phyloP scores from a whole-genome alignment of 2,329 filamentous ascomycete species.

The Lachnellula subtilissima region DNA sequence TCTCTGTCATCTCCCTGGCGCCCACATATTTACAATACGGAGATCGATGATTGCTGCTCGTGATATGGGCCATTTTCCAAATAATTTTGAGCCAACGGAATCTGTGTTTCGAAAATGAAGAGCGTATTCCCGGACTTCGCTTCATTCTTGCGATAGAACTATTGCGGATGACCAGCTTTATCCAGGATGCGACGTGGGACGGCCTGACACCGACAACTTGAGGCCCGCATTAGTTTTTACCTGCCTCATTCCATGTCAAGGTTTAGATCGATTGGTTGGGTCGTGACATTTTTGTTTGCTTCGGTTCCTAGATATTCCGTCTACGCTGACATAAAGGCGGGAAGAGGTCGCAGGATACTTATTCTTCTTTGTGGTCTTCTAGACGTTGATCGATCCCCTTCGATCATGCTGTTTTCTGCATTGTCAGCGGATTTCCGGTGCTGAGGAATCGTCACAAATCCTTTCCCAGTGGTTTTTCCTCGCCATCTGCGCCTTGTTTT shows the following conservation, averaged over 20 bases:
- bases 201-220: too few relatives aligned
- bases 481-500: neutral
- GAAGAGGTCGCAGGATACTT: neutral
- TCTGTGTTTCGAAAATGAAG: neutral
- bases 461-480: neutral
- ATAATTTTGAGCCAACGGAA: too few relatives aligned
- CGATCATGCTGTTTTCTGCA: neutral
- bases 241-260: neutral
- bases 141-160: too few relatives aligned
- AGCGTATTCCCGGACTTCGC: neutral
- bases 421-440: neutral
- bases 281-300: neutral
- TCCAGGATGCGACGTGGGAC: too few relatives aligned
- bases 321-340: neutral
- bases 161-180: too few relatives aligned
- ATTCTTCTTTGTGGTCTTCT: neutral
- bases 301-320: neutral
- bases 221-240: neutral
- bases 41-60: neutral
- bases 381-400: neutral
- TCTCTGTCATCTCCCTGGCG: neutral
- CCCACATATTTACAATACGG: neutral
- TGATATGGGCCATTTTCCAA: too few relatives aligned
- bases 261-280: neutral
- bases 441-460: neutral